These are phyloP conservation scores for Nicotiana sylvestris DNA, from an alignment of 257 asterid species.

Conservation along the genomic window DNA sequence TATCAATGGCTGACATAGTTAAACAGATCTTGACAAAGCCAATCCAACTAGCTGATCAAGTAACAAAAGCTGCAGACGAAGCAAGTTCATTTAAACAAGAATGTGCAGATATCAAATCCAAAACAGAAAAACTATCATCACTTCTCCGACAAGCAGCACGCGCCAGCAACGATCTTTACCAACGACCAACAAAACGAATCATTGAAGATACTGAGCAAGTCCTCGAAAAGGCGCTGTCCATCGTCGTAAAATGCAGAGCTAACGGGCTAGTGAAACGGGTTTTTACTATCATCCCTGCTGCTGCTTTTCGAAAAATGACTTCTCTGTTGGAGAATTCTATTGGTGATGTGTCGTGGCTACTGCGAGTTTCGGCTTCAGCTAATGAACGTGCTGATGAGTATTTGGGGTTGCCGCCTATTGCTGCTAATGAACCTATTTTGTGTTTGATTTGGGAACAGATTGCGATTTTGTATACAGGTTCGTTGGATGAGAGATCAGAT, in stretches of 20 bases:
- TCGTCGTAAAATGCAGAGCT: conserved; percentile 57
- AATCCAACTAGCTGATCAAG: conserved; percentile 57
- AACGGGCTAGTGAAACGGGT: conserved; percentile 67
- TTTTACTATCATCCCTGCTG: conserved; percentile 63
- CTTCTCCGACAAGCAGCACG: conserved; percentile 81
- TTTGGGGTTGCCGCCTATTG: conserved; percentile 73
- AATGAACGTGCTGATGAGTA: conserved; percentile 53
- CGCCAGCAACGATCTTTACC: conserved; percentile 64
- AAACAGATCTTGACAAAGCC: conserved; percentile 60
- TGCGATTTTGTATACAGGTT: conserved; percentile 51
- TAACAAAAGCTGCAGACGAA: conserved; percentile 53
- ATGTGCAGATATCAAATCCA: conserved; percentile 55
- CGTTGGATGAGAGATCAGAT: conserved; percentile 47
- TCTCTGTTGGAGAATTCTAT: conserved; percentile 57
- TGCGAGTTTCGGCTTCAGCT: conserved; percentile 67
- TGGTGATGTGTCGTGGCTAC: conserved; percentile 77
- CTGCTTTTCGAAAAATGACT: conserved; percentile 65
- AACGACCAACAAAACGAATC: conserved; percentile 69
- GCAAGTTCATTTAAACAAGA: conserved; percentile 62
- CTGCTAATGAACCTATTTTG: conserved; percentile 71
- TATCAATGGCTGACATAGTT: conserved; percentile 55
- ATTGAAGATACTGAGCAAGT: conserved; percentile 66
- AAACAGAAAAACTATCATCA: conserved; percentile 52
- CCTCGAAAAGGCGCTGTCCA: conserved; percentile 45
- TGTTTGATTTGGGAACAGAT: conserved; percentile 77